Conservation (phyloP, 2,329 filamentous ascomycete genomes). For the Monilinia vaccinii-corymbosi region DNA sequence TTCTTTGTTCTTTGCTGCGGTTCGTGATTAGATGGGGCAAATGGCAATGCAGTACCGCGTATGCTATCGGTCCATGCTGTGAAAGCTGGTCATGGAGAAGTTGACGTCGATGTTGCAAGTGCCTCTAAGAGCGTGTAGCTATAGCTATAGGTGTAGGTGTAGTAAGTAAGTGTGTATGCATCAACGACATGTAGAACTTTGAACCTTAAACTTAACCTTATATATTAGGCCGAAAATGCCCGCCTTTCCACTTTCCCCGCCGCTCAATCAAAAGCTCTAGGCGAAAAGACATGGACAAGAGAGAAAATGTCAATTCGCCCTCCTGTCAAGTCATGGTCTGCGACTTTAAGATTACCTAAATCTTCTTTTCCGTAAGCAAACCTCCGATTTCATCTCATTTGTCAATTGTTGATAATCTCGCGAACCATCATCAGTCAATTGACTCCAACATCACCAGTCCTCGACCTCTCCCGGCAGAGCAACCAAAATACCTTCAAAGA, state of each 20-base stretch:
- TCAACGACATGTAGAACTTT: too few species aligned
- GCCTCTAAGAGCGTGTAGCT: too few species aligned
- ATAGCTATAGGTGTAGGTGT: too few species aligned
- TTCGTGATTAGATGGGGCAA: not conserved
- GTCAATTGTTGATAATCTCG: slow-evolving; percentile 10
- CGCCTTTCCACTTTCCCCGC: not conserved
- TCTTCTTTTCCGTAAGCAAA: slow-evolving; percentile 58
- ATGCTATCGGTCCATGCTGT: too few species aligned
- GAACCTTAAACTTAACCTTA: not conserved
- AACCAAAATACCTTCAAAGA: slow-evolving; percentile 54
- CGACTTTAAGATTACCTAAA: slow-evolving; percentile 66
- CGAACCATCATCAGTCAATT: slow-evolving; percentile 1
- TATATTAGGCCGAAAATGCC: not conserved
- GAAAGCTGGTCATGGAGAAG: too few species aligned
- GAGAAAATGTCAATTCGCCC: slow-evolving; percentile 25
- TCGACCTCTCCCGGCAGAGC: slow-evolving; percentile 35
- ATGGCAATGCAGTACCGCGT: not conserved
- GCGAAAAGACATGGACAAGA: slow-evolving; percentile 12
- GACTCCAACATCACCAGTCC: slow-evolving; percentile 19
- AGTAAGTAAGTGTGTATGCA: too few species aligned
- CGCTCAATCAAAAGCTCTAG: not conserved
- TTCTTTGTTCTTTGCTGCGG: not conserved
- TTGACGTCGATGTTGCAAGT: too few species aligned
- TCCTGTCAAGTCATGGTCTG: slow-evolving; percentile 54
- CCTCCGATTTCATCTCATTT: not conserved